Base-by-base conservation (phyloP, 257 asterid species). In the Petunia axillaris region DNA sequence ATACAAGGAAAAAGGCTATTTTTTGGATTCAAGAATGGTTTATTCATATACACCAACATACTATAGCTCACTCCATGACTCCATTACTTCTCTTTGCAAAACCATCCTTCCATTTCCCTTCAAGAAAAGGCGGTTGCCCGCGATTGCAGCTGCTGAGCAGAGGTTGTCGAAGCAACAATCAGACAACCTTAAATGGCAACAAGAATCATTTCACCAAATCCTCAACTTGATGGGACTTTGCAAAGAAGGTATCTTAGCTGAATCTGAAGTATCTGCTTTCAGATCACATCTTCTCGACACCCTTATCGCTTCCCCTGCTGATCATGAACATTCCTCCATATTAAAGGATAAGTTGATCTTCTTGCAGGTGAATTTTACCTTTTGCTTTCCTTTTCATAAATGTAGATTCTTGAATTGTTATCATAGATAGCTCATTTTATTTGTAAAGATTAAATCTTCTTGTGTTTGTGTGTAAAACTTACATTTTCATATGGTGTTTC, bases 131-230 rank as follows among this genome's bases (percentile, higher is more conserved):
- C 87, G 93, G 78, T 75, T 95, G 39, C 92, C 98, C 2, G 99
- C 97, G 0, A 93, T 95, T 5, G 93, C 88, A 1, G 99, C 98
- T 1, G 99, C 99, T 5, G 99, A 95, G 92, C 93, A 92, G 82
- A 91, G 87, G 44, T 90, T 85, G 14, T 87, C 93, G 54, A 90
- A 91, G 88, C 97, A 91, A 89, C 99, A 93, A 79, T 89, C 98
- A 5, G 99, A 92, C 71, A 91, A 92, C 85, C 84, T 95, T 66
- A 93, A 93, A 84, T 95, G 99, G 98, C 98, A 95, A 92, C 99
- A 95, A 78, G 98, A 95, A 37, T 90, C 97, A 0, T 95, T 89
- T 89, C 99, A 95, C 82, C 98, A 95, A 81, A 93, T 95, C 0
- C 94, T 89, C 39, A 92, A 93, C 76, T 60, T 95, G 81, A 95